Conservation (phyloP, 1,284 basidiomycete species). For the Rhodotorula sp. region DNA sequence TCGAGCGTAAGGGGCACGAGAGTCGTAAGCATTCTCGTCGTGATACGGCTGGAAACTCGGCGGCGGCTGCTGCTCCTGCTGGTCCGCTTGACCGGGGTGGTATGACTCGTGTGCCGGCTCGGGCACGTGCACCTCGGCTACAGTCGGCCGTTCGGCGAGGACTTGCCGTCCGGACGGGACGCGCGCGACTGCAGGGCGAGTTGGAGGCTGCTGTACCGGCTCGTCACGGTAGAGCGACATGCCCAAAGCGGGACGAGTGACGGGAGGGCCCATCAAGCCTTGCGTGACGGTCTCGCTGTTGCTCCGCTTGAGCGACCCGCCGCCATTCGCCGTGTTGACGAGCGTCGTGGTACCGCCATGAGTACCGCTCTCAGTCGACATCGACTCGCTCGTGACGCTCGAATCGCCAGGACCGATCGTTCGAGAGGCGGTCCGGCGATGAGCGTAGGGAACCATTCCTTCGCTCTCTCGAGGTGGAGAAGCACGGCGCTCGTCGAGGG, state of each 20-base stretch:
- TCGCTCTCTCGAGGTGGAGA: slow-evolving; percentile 15
- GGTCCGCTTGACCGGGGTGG: not conserved
- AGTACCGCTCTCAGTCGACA: slow-evolving; percentile 6
- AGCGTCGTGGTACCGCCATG: slow-evolving; percentile 15
- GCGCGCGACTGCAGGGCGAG: not conserved
- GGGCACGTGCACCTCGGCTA: slow-evolving; percentile 1
- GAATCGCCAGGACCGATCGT: not conserved
- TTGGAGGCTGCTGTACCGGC: not conserved
- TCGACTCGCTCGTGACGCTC: slow-evolving; percentile 6
- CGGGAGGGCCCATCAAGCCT: slow-evolving; percentile 2
- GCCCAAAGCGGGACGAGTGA: slow-evolving; percentile 1
- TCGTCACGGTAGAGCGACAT: slow-evolving; percentile 32
- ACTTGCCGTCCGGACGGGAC: slow-evolving; percentile 1
- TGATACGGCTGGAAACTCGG: slow-evolving; percentile 24
- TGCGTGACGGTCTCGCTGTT: slow-evolving; percentile 29
- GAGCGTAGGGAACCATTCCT: slow-evolving; percentile 20
- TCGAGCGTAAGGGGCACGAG: slow-evolving; percentile 1
- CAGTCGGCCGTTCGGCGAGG: not conserved
- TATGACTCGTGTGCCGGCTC: slow-evolving; percentile 1
- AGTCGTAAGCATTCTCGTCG: slow-evolving; percentile 29
- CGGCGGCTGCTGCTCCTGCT: slow-evolving; percentile 1
- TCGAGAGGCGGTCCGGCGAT: slow-evolving; percentile 9
- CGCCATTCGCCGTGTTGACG: slow-evolving; percentile 4
- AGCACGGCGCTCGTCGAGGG: slow-evolving; percentile 20
- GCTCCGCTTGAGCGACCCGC: slow-evolving; percentile 18